Conservation (phyloP, 176 grass and related monocot species). For the Canna indica region DNA sequence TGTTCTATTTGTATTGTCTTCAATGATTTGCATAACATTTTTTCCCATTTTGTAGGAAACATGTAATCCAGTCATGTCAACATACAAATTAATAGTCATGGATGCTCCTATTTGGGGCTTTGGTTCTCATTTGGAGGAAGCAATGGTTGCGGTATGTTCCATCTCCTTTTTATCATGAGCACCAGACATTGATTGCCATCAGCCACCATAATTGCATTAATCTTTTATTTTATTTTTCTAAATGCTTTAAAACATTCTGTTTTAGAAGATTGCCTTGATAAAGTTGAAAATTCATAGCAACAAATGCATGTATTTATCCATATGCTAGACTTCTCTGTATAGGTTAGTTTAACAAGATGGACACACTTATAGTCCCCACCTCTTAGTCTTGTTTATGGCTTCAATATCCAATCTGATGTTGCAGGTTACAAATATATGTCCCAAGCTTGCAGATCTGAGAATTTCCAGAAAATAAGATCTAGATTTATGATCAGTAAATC, state of each 20-base stretch:
- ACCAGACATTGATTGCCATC: neutral
- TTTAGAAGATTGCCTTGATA: no score
- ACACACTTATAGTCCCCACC: no score
- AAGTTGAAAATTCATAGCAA: neutral
- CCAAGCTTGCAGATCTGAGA: no score
- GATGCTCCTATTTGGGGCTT: constrained; percentile 83
- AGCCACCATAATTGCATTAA: neutral
- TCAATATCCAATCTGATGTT: no score
- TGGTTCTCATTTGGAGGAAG: constrained; percentile 57
- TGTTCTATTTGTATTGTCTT: neutral
- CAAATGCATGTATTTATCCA: neutral
- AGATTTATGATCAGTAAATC: no score
- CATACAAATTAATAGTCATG: constrained; percentile 71
- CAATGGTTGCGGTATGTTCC: constrained; percentile 43
- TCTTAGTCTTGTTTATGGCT: no score
- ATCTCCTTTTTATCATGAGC: neutral
- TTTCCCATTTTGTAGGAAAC: constrained; percentile 30
- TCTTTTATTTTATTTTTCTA: no score
- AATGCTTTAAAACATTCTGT: no score
- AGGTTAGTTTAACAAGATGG: no score
- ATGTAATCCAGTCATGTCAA: constrained; percentile 58
- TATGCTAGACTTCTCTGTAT: neutral
- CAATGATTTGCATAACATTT: neutral
- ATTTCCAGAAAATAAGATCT: no score
- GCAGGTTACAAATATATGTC: no score